Base-by-base conservation (phyloP, 2,329 filamentous ascomycete genomes). In the Phaeoacremonium minimum region DNA sequence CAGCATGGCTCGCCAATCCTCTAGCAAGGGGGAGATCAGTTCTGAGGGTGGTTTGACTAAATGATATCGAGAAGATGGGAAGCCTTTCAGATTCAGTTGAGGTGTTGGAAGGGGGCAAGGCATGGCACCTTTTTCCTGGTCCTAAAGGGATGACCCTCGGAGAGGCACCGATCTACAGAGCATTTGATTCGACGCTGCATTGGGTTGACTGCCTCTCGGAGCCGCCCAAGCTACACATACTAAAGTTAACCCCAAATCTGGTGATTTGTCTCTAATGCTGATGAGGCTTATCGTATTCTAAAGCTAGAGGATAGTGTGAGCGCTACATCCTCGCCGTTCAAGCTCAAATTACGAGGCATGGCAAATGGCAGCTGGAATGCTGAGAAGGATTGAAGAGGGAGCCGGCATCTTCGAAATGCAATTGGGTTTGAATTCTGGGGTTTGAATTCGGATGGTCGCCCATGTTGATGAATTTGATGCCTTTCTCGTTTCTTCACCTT, bases 281-380 rank as follows among this genome's bases (percentile, higher is more conserved):
- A n/a, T n/a, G 51, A 51, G 2, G 38, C 48, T 15, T 49, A 53
- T 4, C 49, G 50, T 6, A 42, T 60, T 4, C n/a, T 60, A 2
- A 18, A 46, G 11, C 50, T 63, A 1, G 46, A 50, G 18, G 59
- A 62, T 32, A 60, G 56, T 36, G 53, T 63, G 9, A 58, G 55
- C 4, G 58, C 61, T 4, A 45, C 47, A 2, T 53, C 51, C 28
- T 63, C n/a, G n/a, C n/a, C n/a, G n/a, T n/a, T n/a, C n/a, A n/a
- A n/a, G n/a, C n/a, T n/a, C n/a, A n/a, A n/a, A n/a, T n/a, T n/a
- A n/a, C n/a, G n/a, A n/a, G n/a, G n/a, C n/a, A n/a, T n/a, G n/a
- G n/a, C n/a, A n/a, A n/a, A n/a, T n/a, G n/a, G n/a, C n/a, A n/a
- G n/a, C n/a, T n/a, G n/a, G n/a, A n/a, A n/a, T n/a, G n/a, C n/a